Percentiles rank a stretch among this genome's conserved stretches.
phyloP scores from a whole-genome alignment of 345 rosid genomes.

The Acer yangbiense region DNA sequence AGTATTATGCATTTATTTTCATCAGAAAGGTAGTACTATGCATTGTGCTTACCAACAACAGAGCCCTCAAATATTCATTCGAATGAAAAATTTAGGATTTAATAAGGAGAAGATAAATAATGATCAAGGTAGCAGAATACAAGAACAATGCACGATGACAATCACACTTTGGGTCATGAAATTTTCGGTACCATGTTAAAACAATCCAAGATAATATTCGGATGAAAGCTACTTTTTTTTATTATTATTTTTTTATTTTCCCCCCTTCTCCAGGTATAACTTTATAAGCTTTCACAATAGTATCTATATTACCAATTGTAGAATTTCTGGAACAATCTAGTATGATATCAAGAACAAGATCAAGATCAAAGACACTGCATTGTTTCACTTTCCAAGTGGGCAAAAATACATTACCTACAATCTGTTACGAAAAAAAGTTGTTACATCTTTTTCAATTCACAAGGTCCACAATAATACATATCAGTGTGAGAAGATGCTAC shows the following conservation, averaged over 20 bases:
- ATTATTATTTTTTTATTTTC: neutral
- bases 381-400: neutral
- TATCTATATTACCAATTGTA: too few species aligned
- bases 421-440: too few species aligned
- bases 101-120: neutral
- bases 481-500: too few species aligned
- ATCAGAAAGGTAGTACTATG: neutral
- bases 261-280: neutral
- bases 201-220: neutral
- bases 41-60: neutral
- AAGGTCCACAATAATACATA: too few species aligned
- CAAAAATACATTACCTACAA: neutral
- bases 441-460: too few species aligned
- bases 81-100: neutral
- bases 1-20: neutral
- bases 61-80: neutral
- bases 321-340: too few species aligned
- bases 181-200: too few species aligned
- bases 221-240: neutral
- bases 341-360: neutral
- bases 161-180: neutral
- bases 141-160: neutral
- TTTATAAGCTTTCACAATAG: too few species aligned
- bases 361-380: neutral
- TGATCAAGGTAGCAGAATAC: neutral